Percentiles rank a stretch among this genome's conserved stretches.
phyloP scores from a whole-genome alignment of 192 early-diverging fungal species.

The Entomortierella chlamydospora region DNA sequence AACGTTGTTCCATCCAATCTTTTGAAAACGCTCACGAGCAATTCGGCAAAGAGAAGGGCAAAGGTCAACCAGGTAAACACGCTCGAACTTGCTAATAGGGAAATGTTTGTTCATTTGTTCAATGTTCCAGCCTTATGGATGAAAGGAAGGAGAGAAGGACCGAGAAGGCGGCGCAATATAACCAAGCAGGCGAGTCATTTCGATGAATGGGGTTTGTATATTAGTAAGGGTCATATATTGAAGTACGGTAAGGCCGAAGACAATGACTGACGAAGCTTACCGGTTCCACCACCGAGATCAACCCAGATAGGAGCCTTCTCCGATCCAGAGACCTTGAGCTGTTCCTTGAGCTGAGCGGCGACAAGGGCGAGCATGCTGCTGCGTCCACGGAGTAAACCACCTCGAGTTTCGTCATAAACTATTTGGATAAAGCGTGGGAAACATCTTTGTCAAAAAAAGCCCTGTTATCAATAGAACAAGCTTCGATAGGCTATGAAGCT shows the following conservation, averaged over 20 bases:
- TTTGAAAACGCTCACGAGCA: constrained; percentile 78
- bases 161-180: neutral
- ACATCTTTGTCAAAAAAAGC: no score
- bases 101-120: constrained; percentile 81
- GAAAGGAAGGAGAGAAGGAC: neutral
- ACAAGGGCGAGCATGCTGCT: constrained; percentile 85
- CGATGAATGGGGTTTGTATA: no score
- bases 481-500: no score
- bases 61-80: constrained; percentile 85
- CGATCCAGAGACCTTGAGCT: constrained; percentile 24
- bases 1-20: constrained; percentile 85
- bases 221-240: no score
- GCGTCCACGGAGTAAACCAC: constrained; percentile 77
- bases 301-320: constrained; percentile 64
- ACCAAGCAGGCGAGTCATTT: no score
- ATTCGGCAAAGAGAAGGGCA: constrained; percentile 84
- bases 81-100: constrained; percentile 80
- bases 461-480: no score
- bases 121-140: constrained; percentile 70
- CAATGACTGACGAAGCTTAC: constrained; percentile 18
- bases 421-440: constrained; percentile 6
- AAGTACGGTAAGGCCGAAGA: no score
- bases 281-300: constrained; percentile 76
- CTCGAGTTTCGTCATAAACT: constrained; percentile 84
- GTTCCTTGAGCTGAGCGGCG: constrained; percentile 76